These are phyloP conservation scores for Chamaecyparis obtusa DNA, from an alignment of 75 land plant species.

Conservation along the genomic window DNA sequence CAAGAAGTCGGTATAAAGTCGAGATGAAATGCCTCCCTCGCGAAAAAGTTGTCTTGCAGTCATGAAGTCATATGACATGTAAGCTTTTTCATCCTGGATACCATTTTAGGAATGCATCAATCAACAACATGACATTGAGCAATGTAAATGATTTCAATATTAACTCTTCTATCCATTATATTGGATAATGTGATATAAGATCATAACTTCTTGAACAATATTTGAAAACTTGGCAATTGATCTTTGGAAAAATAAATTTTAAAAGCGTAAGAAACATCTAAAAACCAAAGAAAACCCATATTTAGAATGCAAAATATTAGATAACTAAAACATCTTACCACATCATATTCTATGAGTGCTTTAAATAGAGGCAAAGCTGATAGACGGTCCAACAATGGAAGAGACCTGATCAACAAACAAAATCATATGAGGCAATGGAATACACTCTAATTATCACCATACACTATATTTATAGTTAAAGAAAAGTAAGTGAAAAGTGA, in stretches of 20 bases:
- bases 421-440: neutral
- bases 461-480: neutral
- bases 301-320: neutral
- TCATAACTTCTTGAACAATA: neutral
- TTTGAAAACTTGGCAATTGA: neutral
- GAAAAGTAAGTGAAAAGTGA: neutral
- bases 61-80: slow-evolving; percentile 33
- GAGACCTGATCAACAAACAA: slow-evolving; percentile 15
- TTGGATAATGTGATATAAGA: neutral
- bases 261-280: neutral
- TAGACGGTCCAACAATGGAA: slow-evolving; percentile 37
- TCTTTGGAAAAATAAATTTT: neutral
- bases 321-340: slow-evolving; percentile 13
- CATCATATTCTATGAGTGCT: slow-evolving; percentile 41
- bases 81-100: slow-evolving; percentile 35
- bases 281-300: neutral
- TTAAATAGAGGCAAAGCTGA: slow-evolving; percentile 35
- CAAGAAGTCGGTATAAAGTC: slow-evolving; percentile 29
- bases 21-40: slow-evolving; percentile 24
- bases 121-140: neutral
- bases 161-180: neutral
- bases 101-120: slow-evolving; percentile 10
- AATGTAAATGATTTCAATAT: neutral
- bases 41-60: slow-evolving; percentile 43
- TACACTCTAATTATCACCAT: neutral